Evolutionary conservation across 73 alveolate genomes (phyloP).

Genomic region (Paramecium caudatum): DNA sequence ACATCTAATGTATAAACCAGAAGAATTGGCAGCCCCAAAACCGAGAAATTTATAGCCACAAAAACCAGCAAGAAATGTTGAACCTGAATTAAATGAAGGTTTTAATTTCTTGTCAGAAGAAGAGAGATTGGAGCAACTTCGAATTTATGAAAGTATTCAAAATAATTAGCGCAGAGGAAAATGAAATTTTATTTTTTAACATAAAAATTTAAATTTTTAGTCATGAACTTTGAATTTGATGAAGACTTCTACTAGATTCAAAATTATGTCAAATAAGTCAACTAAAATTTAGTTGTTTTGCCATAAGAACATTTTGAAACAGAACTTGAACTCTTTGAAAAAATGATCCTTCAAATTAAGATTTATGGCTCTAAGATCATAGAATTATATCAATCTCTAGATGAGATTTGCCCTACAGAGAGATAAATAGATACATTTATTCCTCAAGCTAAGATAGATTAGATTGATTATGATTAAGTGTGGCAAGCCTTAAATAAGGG

Average conservation of each 20-base stretch:
- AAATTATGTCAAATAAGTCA: not conserved
- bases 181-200: constrained; percentile 15
- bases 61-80: too few species aligned
- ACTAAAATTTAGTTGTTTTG: not conserved
- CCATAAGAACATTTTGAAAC: constrained; percentile 8
- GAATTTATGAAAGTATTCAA: not conserved
- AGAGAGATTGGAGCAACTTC: not conserved
- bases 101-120: not conserved
- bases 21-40: too few species aligned
- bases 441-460: not conserved
- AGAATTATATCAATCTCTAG: constrained; percentile 60
- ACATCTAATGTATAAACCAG: too few species aligned
- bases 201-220: constrained; percentile 17
- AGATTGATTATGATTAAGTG: constrained; percentile 40
- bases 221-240: constrained; percentile 63
- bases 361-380: constrained; percentile 63
- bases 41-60: too few species aligned
- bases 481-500: constrained; percentile 64
- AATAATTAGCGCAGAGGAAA: not conserved
- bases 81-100: too few species aligned
- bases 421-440: constrained; percentile 11
- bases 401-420: constrained; percentile 67
- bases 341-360: constrained; percentile 44
- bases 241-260: constrained; percentile 50
- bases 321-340: constrained; percentile 1